Evolutionary conservation across 2,329 filamentous ascomycete species (phyloP), one percentile per base, ranked within the genome.

Genomic region (Fusarium decemcellulare): DNA sequence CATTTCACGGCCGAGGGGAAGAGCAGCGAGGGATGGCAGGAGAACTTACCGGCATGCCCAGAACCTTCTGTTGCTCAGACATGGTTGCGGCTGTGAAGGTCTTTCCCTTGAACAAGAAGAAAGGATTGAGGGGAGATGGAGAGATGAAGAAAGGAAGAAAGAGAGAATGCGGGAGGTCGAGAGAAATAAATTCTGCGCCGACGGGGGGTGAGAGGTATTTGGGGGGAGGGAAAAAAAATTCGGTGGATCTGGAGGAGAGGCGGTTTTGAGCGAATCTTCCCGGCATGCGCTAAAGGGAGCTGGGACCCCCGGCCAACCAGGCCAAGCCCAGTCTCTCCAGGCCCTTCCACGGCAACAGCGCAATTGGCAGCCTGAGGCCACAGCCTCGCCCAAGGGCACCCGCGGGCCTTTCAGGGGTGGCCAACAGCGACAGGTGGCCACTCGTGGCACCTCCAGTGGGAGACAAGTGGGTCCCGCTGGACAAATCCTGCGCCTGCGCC

Each of bases 41-140:
- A 55, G 52, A 61, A 86, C 87, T 86, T 86, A 91, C 89, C 81
- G 88, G 87, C 87, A 91, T 90, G 87, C 89, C 89, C 86, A 90
- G 77, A 77, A 91, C 84, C 81, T 84, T 87, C 74, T 85, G 83
- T 71, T 87, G 82, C 77, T 83, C 82, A 76, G 86, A 83, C 87
- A 89, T 90, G 77, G 80, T 87, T 82, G 78, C 80, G 78, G 77
- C 76, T 80, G 78, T 74, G 75, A 76, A 73, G 74, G 64, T 70
- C 73, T 78, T 80, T 80, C 80, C 79, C 79, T 82, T 80, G 81
- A 81, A 71, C 61, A 70, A 81, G 81, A 79, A 81, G 78, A 84
- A 88, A 87, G 81, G 81, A 87, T 79, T 85, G 88, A 90, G 87
- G 84, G 87, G 88, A 89, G 88, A 89, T 86, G 81, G 81, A 70